phyloP scores from a whole-genome alignment of 2,329 filamentous ascomycete species.

The Incumbomyces delicatus region DNA sequence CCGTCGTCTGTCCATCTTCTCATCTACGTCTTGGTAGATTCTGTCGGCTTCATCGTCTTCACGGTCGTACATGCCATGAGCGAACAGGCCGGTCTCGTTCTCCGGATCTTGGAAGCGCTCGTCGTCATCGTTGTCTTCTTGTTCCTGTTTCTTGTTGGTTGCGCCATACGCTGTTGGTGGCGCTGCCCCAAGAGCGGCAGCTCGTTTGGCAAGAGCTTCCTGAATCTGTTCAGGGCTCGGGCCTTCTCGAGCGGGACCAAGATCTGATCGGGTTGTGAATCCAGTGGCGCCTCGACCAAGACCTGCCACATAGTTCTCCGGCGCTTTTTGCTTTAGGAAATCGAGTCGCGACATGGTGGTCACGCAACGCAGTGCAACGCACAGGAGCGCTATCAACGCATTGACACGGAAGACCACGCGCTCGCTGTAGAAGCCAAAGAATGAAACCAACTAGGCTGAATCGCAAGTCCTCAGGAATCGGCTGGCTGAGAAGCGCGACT shows the following conservation, averaged over 20 bases:
- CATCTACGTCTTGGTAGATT: conserved; percentile 91
- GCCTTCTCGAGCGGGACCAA: conserved; percentile 88
- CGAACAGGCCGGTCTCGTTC: conserved; percentile 91
- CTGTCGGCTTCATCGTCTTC: conserved; percentile 96
- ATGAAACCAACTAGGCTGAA: no score
- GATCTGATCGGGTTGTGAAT: conserved; percentile 93
- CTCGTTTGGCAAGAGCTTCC: conserved; percentile 88
- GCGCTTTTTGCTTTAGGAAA: conserved; percentile 77
- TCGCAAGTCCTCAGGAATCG: no score
- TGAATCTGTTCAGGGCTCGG: conserved; percentile 98
- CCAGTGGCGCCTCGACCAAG: conserved; percentile 95
- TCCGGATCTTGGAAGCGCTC: conserved; percentile 90
- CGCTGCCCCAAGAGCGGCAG: conserved; percentile 67
- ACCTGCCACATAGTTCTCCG: conserved; percentile 87
- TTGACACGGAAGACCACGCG: no score
- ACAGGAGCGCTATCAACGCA: no score
- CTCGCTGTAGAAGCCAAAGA: no score
- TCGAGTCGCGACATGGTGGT: conserved; percentile 59
- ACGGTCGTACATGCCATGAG: conserved; percentile 89
- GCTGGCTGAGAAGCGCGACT: no score
- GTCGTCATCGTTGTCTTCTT: conserved; percentile 65
- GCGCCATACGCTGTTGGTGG: conserved; percentile 65
- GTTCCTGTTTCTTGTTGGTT: conserved; percentile 48
- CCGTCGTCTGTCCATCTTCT: conserved; percentile 87
- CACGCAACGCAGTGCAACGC: no score